Percentiles rank a stretch among this genome's conserved stretches.
These are phyloP conservation scores for Tylopilus sp. DNA, from an alignment of 768 basidiomycete genomes.

Conservation along the genomic window DNA sequence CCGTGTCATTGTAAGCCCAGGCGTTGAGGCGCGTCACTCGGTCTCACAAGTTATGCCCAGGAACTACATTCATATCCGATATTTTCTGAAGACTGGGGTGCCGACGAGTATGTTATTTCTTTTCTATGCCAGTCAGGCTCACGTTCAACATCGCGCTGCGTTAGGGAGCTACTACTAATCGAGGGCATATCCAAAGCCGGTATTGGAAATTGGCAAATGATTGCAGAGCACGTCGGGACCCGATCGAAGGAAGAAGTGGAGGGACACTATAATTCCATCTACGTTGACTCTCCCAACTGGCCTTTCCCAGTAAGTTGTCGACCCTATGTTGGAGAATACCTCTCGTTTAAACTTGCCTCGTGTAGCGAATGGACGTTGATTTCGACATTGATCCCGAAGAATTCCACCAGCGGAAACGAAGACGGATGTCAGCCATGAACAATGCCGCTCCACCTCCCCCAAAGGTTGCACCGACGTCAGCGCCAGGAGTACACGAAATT, in stretches of 20 bases:
- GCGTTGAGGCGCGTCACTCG: background rate
- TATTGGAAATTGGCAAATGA: slow-evolving; percentile 95
- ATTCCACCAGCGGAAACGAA: slow-evolving; percentile 87
- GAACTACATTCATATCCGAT: slow-evolving; percentile 97
- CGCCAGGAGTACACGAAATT: slow-evolving; percentile 89
- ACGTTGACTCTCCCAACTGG: slow-evolving; percentile 75
- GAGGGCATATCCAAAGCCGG: slow-evolving; percentile 87
- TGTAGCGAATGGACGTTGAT: slow-evolving; percentile 43
- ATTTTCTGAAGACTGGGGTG: slow-evolving; percentile 93
- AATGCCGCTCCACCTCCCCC: slow-evolving; percentile 51
- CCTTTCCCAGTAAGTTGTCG: slow-evolving; percentile 66
- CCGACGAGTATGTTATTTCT: slow-evolving; percentile 74
- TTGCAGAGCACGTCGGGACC: slow-evolving; percentile 92
- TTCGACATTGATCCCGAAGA: slow-evolving; percentile 77
- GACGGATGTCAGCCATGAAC: slow-evolving; percentile 81
- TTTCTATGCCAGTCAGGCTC: background rate
- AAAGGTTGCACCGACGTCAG: slow-evolving; percentile 80
- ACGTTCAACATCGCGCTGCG: slow-evolving; percentile 1
- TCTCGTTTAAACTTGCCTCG: background rate
- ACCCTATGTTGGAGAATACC: slow-evolving; percentile 2
- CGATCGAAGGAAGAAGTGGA: slow-evolving; percentile 92
- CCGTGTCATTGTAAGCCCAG: slow-evolving; percentile 72
- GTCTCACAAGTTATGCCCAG: slow-evolving; percentile 38
- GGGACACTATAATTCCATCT: slow-evolving; percentile 79
- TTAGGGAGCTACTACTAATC: slow-evolving; percentile 82